Evolutionary conservation across 2,329 filamentous ascomycete genomes (phyloP), one percentile per base, ranked within the genome.

Genomic region (Teratosphaeria epicoccoides): DNA sequence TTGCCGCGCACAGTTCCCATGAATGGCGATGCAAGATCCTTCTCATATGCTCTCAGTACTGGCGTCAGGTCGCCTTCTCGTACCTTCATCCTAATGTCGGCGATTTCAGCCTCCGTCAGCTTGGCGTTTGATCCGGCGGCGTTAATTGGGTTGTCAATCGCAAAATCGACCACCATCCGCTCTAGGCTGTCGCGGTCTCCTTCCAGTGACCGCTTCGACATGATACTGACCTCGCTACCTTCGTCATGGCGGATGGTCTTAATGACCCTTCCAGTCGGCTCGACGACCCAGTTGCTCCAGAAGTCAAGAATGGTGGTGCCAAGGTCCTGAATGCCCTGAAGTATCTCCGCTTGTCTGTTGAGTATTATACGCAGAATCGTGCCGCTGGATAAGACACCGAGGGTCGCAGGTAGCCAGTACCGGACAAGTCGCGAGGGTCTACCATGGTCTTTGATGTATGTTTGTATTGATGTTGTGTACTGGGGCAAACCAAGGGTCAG

Each of bases 101-200:
- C 76, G 26, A 95, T 81, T 61, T 95, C 82, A 1, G 74, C 68
- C 6, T 90, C 83, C 5, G 76, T 82, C 28, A 90, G 72, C 4
- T 54, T 53, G 4, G 58, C 50, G 22, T 52, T 53, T 6, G 77
- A 68, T 5, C 75, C 75, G 7, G 74, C 74, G 25, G 65, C 62
- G 24, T 82, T 77, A 49, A 81, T 76, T 1, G 88, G 86, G 62
- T 89, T 88, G 60, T 95, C 89, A 9, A 84, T 73, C 4, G 90
- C 87, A 72, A 98, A 98, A 60, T 97, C 93, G 33, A 98, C 85
- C 3, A 98, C 94, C 93, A 98, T 98, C 46, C 93, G 84, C 68
- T 98, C 91, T 26, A 98, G 74, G 64, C 89, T 96, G 50, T 89
- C 88, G 26, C 88, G 82, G 66, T 98, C 93, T 1, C 90, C 89